phyloP scores from a whole-genome alignment of 192 early-diverging fungal species.

The Backusella macrospora region DNA sequence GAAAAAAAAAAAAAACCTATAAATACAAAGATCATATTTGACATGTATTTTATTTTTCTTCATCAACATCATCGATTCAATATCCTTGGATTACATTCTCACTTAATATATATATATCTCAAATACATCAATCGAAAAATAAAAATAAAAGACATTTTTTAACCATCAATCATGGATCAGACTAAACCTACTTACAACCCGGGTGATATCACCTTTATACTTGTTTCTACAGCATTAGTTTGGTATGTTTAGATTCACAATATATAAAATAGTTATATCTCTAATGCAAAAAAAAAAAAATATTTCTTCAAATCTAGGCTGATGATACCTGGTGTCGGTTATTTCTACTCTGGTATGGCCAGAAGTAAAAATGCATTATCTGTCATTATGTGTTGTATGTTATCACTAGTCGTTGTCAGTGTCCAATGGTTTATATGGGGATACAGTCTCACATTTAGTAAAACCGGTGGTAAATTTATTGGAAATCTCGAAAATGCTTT shows the following conservation, averaged over 20 bases:
- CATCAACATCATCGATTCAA: too few species aligned
- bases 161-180: background rate
- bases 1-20: background rate
- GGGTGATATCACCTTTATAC: slow-evolving; percentile 72
- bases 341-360: slow-evolving; percentile 96
- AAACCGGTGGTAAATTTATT: slow-evolving; percentile 71
- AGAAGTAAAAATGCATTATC: slow-evolving; percentile 92
- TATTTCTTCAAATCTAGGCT: too few species aligned
- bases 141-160: too few species aligned
- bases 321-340: slow-evolving; percentile 94
- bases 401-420: slow-evolving; percentile 83
- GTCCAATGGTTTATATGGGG: slow-evolving; percentile 93
- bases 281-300: too few species aligned
- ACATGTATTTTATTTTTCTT: background rate
- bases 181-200: slow-evolving; percentile 8
- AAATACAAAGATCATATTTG: background rate
- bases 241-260: slow-evolving; percentile 45
- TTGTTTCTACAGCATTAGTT: slow-evolving; percentile 75
- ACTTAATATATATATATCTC: background rate
- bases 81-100: too few species aligned
- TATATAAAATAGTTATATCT: too few species aligned
- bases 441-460: slow-evolving; percentile 88
- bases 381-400: slow-evolving; percentile 81
- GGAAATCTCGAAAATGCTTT: slow-evolving; percentile 83
- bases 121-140: background rate